Conservation (phyloP, 2,329 filamentous ascomycete genomes). For the Venturia aucupariae region DNA sequence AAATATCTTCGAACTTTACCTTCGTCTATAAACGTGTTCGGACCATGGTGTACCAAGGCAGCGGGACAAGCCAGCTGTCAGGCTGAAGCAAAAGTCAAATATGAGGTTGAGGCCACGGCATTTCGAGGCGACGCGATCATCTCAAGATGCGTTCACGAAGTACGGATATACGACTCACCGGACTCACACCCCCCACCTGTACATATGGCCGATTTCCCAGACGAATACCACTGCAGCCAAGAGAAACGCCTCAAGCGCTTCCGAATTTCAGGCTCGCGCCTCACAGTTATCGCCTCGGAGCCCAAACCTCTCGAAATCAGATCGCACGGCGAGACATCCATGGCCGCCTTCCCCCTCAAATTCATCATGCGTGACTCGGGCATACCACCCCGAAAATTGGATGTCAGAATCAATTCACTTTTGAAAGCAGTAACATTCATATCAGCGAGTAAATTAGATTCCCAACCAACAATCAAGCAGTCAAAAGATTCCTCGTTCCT, state of each 20-base stretch:
- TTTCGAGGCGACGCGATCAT: conserved; percentile 10
- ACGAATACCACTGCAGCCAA: conserved; percentile 11
- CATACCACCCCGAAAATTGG: conserved; percentile 5
- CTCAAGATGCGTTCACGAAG: neutral
- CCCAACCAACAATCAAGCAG: conserved; percentile 9
- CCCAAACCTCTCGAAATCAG: conserved; percentile 13
- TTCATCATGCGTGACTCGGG: conserved; percentile 4
- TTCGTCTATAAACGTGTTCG: conserved; percentile 5
- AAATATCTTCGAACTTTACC: conserved; percentile 5
- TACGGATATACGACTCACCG: conserved; percentile 11
- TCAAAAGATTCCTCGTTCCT: conserved; percentile 3
- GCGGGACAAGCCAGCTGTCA: conserved; percentile 10
- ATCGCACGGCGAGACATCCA: neutral
- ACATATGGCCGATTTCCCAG: conserved; percentile 11
- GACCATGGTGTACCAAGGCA: conserved; percentile 10
- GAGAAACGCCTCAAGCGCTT: conserved; percentile 8
- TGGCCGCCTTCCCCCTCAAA: conserved; percentile 6
- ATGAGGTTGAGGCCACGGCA: conserved; percentile 11
- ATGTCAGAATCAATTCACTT: conserved; percentile 8
- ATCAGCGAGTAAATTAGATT: neutral
- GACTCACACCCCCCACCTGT: conserved; percentile 12
- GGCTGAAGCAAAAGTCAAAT: conserved; percentile 10
- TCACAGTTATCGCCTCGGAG: conserved; percentile 5
- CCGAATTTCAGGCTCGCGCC: neutral
- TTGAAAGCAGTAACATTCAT: conserved; percentile 12